Evolutionary conservation across 2,329 filamentous ascomycete genomes (phyloP).

Genomic region (Neonectria magnoliae): DNA sequence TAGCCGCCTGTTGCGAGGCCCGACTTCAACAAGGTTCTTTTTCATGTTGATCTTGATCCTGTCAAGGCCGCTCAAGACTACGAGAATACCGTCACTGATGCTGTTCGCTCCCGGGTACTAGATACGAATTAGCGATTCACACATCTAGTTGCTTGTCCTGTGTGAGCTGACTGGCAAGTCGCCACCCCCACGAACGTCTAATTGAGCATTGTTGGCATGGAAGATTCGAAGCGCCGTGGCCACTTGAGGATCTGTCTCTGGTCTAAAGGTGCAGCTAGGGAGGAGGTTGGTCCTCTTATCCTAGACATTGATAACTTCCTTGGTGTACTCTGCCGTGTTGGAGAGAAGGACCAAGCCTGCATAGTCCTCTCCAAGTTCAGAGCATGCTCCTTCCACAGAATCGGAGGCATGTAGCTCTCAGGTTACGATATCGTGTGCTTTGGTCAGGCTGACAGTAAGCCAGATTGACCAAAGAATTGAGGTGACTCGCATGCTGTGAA

Average conservation of each 20-base stretch:
- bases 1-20: conserved; percentile 31
- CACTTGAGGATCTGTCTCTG: neutral
- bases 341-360: neutral
- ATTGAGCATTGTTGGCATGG: neutral
- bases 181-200: neutral
- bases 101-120: neutral
- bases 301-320: neutral
- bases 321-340: neutral
- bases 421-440: neutral
- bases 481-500: neutral
- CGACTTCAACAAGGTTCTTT: neutral
- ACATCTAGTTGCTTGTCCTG: neutral
- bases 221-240: neutral
- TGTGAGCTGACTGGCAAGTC: neutral
- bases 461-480: neutral
- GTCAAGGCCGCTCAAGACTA: neutral
- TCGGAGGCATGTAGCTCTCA: neutral
- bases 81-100: neutral
- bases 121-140: neutral
- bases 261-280: neutral
- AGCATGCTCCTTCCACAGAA: neutral
- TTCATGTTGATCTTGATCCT: neutral
- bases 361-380: neutral
- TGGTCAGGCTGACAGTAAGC: neutral
- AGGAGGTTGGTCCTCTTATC: neutral